Conservation (phyloP, 345 rosid species). For the Lenwebbia sp. region DNA sequence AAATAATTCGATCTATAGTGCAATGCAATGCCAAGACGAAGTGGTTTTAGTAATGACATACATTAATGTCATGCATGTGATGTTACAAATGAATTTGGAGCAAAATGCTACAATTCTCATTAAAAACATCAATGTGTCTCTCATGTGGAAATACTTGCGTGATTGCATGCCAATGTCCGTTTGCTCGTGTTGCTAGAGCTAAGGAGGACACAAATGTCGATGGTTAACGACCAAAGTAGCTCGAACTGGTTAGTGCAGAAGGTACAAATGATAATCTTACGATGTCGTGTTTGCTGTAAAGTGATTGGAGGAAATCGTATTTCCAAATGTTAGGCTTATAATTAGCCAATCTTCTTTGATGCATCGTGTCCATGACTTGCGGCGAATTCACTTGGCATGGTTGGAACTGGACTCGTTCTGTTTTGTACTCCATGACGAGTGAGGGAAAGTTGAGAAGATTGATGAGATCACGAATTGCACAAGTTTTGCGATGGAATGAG, state of each 20-base stretch:
- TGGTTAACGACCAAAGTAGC: neutral
- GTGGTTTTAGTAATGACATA: neutral
- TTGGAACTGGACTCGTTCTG: neutral
- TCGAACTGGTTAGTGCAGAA: neutral
- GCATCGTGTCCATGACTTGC: neutral
- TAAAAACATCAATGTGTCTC: neutral
- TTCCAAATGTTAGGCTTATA: slow-evolving; percentile 48
- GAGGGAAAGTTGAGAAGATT: neutral
- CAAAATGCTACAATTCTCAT: neutral
- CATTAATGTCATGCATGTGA: neutral
- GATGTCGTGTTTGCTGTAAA: slow-evolving; percentile 3
- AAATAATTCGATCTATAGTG: neutral
- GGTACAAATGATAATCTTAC: slow-evolving; percentile 5
- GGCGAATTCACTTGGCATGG: neutral
- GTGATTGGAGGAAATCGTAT: slow-evolving; percentile 30
- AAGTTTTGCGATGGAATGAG: neutral
- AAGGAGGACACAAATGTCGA: neutral
- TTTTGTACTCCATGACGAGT: neutral
- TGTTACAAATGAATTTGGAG: neutral
- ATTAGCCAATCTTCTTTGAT: slow-evolving; percentile 24
- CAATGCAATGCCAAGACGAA: neutral
- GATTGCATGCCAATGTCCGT: neutral
- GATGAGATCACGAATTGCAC: neutral
- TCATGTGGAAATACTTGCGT: neutral
- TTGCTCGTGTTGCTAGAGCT: neutral